Evolutionary conservation across 2,329 filamentous ascomycete genomes (phyloP).

Genomic region (Botrytis medusae): DNA sequence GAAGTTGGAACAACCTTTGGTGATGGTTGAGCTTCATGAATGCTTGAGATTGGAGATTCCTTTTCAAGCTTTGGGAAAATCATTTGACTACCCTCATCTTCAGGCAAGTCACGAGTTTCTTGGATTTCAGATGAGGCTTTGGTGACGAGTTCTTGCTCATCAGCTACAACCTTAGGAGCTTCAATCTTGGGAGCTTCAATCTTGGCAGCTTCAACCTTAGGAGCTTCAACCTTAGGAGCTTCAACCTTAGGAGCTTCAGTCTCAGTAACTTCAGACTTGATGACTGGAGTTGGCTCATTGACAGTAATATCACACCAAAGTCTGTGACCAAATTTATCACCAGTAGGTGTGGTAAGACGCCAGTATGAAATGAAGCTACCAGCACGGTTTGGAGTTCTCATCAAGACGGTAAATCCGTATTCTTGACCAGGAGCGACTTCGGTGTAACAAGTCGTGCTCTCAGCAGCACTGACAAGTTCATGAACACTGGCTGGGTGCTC

Average conservation of each 20-base stretch:
- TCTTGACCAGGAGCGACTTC: constrained; percentile 72
- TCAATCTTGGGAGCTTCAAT: not conserved
- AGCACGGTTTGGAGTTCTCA: constrained; percentile 74
- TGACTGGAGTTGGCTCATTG: constrained; percentile 39
- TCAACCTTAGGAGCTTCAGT: not conserved
- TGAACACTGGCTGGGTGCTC: constrained; percentile 74
- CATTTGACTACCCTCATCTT: constrained; percentile 65
- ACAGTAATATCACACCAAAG: constrained; percentile 93
- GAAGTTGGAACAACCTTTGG: constrained; percentile 49
- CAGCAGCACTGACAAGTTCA: constrained; percentile 74
- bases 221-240: not conserved
- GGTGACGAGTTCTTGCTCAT: not conserved
- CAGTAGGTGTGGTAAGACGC: constrained; percentile 81
- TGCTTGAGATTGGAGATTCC: constrained; percentile 80
- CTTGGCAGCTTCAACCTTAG: not conserved
- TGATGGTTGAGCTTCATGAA: constrained; percentile 55
- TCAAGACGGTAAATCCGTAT: constrained; percentile 76
- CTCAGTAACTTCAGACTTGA: constrained; percentile 31
- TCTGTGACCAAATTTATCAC: constrained; percentile 83
- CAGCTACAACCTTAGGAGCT: not conserved
- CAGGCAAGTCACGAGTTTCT: not conserved
- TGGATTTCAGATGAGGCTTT: not conserved
- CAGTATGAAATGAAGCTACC: constrained; percentile 93
- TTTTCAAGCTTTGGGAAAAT: constrained; percentile 96
- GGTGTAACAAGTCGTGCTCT: constrained; percentile 74